Percentiles rank a stretch among this genome's conserved stretches.
Evolutionary conservation across 2,329 filamentous ascomycete species (phyloP).

Genomic region (Colletotrichum salicis): DNA sequence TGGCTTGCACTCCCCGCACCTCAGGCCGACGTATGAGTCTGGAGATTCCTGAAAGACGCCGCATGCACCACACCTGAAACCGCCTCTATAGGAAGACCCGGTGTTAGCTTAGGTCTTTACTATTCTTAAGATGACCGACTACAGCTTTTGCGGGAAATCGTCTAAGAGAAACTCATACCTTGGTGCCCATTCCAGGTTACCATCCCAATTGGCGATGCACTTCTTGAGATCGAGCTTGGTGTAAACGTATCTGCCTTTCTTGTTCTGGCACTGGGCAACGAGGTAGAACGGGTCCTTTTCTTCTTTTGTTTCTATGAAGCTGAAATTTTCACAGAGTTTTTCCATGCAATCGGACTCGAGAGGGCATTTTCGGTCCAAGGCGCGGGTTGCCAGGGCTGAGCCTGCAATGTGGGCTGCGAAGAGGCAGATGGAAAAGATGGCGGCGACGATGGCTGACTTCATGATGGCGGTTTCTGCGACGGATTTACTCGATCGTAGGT

Average conservation of each 20-base stretch:
- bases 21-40: background rate
- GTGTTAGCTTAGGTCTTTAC: background rate
- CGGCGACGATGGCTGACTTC: background rate
- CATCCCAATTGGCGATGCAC: background rate
- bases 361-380: background rate
- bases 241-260: background rate
- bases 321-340: background rate
- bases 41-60: background rate
- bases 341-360: conserved; percentile 10
- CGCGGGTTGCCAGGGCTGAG: no score
- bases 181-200: background rate
- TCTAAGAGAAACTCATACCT: background rate
- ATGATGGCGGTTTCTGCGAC: background rate
- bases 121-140: background rate
- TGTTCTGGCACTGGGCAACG: background rate
- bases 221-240: conserved; percentile 10
- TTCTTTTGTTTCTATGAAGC: background rate
- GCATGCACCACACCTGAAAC: background rate
- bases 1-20: background rate
- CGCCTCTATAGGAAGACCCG: background rate
- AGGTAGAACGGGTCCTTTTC: background rate
- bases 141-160: background rate
- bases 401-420: background rate
- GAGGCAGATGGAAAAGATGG: background rate
- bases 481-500: background rate